phyloP scores from a whole-genome alignment of 352 stramenopile genomes.

The Phytophthora fragariaefolia region DNA sequence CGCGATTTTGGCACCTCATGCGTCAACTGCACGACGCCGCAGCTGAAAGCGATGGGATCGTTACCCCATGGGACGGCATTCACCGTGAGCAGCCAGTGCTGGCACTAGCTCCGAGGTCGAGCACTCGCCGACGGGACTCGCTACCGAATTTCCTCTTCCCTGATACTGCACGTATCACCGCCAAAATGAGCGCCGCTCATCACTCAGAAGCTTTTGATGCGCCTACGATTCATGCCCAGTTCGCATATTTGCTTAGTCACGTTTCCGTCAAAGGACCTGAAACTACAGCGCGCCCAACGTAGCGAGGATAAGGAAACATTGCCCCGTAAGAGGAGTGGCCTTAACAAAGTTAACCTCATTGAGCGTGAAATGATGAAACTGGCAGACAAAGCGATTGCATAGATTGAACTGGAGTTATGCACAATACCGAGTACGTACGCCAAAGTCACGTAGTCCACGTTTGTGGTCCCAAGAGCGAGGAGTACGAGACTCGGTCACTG shows the following conservation, averaged over 20 bases:
- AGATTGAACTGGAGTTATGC: too few relatives aligned
- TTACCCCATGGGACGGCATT: slow-evolving; percentile 60
- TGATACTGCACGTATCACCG: slow-evolving; percentile 69
- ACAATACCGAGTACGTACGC: too few relatives aligned
- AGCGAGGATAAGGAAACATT: too few relatives aligned
- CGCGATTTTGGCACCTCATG: slow-evolving; percentile 85
- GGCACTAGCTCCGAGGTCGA: slow-evolving; percentile 49
- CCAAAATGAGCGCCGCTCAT: slow-evolving; percentile 48
- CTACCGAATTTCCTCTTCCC: slow-evolving; percentile 77
- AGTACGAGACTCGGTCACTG: too few relatives aligned
- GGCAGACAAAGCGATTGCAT: too few relatives aligned
- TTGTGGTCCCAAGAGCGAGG: too few relatives aligned
- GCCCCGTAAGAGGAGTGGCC: too few relatives aligned
- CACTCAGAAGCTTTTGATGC: slow-evolving; percentile 65
- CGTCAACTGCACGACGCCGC: slow-evolving; percentile 75
- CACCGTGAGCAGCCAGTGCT: slow-evolving; percentile 37
- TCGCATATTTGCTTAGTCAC: slow-evolving; percentile 38
- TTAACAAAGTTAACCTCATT: too few relatives aligned
- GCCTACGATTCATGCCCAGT: slow-evolving; percentile 57
- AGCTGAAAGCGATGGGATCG: slow-evolving; percentile 66
- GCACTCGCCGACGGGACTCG: slow-evolving; percentile 50
- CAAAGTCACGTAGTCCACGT: too few relatives aligned
- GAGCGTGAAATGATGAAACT: too few relatives aligned
- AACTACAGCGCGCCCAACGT: background rate
- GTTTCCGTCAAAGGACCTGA: slow-evolving; percentile 22